phyloP scores from a whole-genome alignment of 768 basidiomycete genomes.

The Cubamyces sp. region DNA sequence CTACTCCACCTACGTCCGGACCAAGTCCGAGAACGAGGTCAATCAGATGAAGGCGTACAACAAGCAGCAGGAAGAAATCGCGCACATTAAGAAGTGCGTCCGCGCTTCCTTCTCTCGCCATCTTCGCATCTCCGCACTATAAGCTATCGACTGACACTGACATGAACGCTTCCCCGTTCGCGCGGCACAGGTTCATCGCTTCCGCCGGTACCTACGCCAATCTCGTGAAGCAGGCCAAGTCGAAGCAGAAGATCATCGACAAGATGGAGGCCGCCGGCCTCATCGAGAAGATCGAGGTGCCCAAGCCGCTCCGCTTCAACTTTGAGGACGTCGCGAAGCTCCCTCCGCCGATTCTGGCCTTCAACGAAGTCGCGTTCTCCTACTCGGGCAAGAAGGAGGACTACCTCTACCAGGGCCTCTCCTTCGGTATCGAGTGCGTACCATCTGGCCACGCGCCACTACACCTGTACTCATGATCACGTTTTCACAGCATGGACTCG shows the following conservation, averaged over 20 bases:
- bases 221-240: conserved; percentile 97
- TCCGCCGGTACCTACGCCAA: conserved; percentile 99
- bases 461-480: neutral
- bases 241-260: conserved; percentile 99
- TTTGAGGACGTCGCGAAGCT: conserved; percentile 94
- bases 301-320: conserved; percentile 83
- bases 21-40: conserved; percentile 95
- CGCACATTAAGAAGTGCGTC: conserved; percentile 93
- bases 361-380: conserved; percentile 91
- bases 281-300: conserved; percentile 85
- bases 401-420: conserved; percentile 84
- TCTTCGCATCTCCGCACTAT: neutral
- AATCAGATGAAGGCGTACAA: conserved; percentile 99
- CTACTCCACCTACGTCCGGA: conserved; percentile 96
- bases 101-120: neutral
- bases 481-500: conserved; percentile 80
- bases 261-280: conserved; percentile 99
- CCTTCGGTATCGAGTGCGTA: conserved; percentile 96
- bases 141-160: too few relatives aligned
- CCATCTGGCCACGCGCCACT: neutral
- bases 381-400: conserved; percentile 91
- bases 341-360: conserved; percentile 97
- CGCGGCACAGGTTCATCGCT: conserved; percentile 79
- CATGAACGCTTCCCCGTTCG: neutral
- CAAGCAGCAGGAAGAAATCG: conserved; percentile 98